These are phyloP conservation scores for Irineochytrium annulatum DNA, from an alignment of 192 early-diverging fungal genomes.

Conservation along the genomic window DNA sequence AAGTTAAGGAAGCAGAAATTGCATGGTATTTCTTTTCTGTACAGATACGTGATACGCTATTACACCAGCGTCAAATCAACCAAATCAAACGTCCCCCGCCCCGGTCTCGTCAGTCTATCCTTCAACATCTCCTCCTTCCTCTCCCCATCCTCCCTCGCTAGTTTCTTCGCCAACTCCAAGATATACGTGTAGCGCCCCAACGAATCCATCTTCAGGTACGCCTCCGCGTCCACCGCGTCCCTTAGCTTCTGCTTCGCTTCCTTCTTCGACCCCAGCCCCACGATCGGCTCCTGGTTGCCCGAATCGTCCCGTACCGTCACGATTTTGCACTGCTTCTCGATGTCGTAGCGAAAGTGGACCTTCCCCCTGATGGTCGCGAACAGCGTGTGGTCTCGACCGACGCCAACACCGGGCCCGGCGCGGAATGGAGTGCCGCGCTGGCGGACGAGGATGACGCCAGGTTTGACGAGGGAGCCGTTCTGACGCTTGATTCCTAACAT, in stretches of 20 bases:
- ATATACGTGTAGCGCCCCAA: constrained; percentile 34
- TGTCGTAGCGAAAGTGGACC: constrained; percentile 46
- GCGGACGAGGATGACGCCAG: constrained; percentile 43
- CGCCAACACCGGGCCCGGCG: constrained; percentile 37
- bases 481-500: constrained; percentile 44
- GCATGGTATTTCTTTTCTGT: not conserved
- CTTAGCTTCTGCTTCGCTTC: constrained; percentile 41
- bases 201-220: constrained; percentile 35
- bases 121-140: constrained; percentile 12
- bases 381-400: constrained; percentile 46
- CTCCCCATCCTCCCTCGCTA: constrained; percentile 27
- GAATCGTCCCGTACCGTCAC: constrained; percentile 33
- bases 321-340: constrained; percentile 28
- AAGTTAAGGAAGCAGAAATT: no score
- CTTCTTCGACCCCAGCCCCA: constrained; percentile 16
- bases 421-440: constrained; percentile 46
- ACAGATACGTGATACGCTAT: not conserved
- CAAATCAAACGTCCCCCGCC: constrained; percentile 31
- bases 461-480: constrained; percentile 32
- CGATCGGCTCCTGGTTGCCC: constrained; percentile 11
- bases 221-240: constrained; percentile 32
- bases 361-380: constrained; percentile 33
- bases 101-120: constrained; percentile 18
- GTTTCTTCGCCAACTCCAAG: constrained; percentile 28
- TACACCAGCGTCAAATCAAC: constrained; percentile 48